Percentiles rank a stretch among this genome's conserved stretches.
Evolutionary conservation across 148 eudicot species (phyloP).

Genomic region (Agrostemma githago): DNA sequence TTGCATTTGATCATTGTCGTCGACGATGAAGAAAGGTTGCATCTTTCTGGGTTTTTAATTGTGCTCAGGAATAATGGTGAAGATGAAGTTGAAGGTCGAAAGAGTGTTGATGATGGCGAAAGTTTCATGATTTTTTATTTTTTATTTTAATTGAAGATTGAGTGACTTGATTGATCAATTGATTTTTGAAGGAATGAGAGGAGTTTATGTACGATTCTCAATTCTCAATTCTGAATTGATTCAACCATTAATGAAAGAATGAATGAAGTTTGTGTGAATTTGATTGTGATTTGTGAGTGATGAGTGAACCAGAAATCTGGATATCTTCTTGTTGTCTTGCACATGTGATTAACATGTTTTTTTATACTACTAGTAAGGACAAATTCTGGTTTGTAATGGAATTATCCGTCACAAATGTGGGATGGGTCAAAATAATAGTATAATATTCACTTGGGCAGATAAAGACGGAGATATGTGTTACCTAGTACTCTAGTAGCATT

Average conservation of each 20-base stretch:
- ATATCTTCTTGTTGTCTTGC: no score
- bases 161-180: no score
- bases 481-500: no score
- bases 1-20: not conserved
- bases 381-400: no score
- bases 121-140: slow-evolving; percentile 1
- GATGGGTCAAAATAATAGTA: no score
- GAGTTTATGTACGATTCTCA: no score
- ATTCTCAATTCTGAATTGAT: no score
- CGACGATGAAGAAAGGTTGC: not conserved
- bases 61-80: not conserved
- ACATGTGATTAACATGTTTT: not conserved
- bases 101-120: slow-evolving; percentile 6
- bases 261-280: not conserved
- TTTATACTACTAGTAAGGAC: no score
- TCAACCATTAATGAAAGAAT: no score
- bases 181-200: not conserved
- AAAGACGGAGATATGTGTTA: no score
- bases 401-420: no score
- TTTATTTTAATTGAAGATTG: not conserved
- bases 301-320: not conserved
- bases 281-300: not conserved
- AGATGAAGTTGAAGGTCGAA: slow-evolving; percentile 5
- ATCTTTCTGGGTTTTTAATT: not conserved
- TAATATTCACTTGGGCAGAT: no score